Percentiles rank a stretch among this genome's conserved stretches.
These are phyloP conservation scores for Solanum clarkiae DNA, from an alignment of 257 asterid genomes.

Conservation along the genomic window DNA sequence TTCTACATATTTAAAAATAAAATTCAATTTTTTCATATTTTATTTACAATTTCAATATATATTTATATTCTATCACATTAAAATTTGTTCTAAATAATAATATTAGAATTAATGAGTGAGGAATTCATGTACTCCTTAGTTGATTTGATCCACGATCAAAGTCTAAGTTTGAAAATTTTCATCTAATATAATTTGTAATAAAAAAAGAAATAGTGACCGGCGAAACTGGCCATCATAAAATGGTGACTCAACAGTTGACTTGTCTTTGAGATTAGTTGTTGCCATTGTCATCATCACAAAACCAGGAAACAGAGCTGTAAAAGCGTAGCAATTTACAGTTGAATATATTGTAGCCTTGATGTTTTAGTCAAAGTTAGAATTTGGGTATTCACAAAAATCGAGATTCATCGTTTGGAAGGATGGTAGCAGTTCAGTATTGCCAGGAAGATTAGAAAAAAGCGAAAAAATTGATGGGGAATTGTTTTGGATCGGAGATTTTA, in stretches of 20 bases:
- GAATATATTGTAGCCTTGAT: too few species aligned
- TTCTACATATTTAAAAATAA: too few species aligned
- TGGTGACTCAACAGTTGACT: background rate
- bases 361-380: background rate
- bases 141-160: too few species aligned
- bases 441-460: background rate
- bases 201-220: background rate
- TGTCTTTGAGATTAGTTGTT: background rate
- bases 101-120: too few species aligned
- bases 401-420: background rate
- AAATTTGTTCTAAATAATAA: too few species aligned
- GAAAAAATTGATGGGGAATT: slow-evolving; percentile 59
- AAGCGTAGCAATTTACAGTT: background rate
- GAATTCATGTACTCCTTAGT: too few species aligned
- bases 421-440: background rate
- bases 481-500: slow-evolving; percentile 51
- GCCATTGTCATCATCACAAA: background rate
- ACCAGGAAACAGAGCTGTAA: background rate
- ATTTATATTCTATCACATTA: too few species aligned
- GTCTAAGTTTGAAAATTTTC: too few species aligned
- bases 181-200: background rate
- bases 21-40: too few species aligned
- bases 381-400: background rate
- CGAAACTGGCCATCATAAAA: background rate
- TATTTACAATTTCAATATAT: too few species aligned